Evolutionary conservation across 2,329 filamentous ascomycete species (phyloP).

Genomic region (Cordyceps militaris): DNA sequence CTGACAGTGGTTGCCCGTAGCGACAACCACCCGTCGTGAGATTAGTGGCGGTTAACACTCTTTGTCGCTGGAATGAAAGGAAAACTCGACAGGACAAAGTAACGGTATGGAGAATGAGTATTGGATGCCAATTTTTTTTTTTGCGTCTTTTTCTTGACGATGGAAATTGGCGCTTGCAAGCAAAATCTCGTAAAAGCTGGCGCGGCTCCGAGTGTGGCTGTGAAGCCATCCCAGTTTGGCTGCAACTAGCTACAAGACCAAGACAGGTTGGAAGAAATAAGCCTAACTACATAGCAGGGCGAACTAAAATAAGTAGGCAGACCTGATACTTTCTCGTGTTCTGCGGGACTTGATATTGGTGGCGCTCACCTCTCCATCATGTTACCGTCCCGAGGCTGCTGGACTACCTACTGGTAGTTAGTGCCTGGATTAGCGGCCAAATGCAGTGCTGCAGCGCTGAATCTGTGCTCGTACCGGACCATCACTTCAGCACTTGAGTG

Average conservation of each 20-base stretch:
- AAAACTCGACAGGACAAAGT: neutral
- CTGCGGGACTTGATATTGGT: constrained; percentile 2
- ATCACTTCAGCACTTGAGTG: too few relatives aligned
- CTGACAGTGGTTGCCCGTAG: neutral
- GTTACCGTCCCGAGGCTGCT: neutral
- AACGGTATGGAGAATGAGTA: neutral
- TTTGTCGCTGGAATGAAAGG: neutral
- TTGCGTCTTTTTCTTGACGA: neutral
- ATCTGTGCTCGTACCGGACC: too few relatives aligned
- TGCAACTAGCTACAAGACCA: neutral
- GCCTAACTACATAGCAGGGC: neutral
- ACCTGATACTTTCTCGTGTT: constrained; percentile 5
- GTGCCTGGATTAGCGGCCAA: neutral
- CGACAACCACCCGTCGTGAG: too few relatives aligned
- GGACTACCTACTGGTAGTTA: neutral
- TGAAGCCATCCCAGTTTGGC: neutral
- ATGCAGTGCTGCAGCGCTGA: too few relatives aligned
- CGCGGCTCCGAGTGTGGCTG: neutral
- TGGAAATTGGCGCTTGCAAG: neutral
- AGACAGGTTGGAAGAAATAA: neutral
- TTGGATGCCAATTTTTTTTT: neutral
- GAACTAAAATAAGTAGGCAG: neutral
- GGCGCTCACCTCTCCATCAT: neutral
- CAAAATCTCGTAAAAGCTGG: neutral
- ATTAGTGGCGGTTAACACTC: neutral